phyloP scores from a whole-genome alignment of 2,329 filamentous ascomycete genomes.

The Colletotrichum costaricense region DNA sequence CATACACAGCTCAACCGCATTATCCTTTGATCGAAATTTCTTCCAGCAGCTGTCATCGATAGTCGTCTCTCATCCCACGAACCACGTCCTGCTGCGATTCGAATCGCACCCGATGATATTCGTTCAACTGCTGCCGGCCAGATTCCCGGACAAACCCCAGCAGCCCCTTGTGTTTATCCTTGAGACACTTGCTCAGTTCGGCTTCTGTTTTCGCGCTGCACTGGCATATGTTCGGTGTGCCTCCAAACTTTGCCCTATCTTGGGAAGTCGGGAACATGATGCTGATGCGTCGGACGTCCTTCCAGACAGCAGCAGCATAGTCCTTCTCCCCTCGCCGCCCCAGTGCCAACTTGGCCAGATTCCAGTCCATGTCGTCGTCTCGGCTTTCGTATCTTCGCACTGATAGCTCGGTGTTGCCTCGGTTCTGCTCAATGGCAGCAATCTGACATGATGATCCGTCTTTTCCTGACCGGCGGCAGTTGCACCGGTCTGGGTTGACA shows the following conservation, averaged over 20 bases:
- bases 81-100: conserved; percentile 34
- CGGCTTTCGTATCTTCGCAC: conserved; percentile 43
- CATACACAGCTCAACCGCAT: not conserved
- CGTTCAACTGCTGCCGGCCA: conserved; percentile 40
- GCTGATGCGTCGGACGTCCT: conserved; percentile 44
- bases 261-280: conserved; percentile 42
- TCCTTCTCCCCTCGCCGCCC: conserved; percentile 25
- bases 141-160: conserved; percentile 45
- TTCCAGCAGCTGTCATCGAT: not conserved
- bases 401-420: conserved; percentile 40
- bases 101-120: conserved; percentile 27
- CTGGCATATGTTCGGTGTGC: conserved; percentile 42
- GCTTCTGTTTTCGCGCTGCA: conserved; percentile 41
- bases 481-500: conserved; percentile 48
- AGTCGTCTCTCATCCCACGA: conserved; percentile 30
- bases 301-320: conserved; percentile 36
- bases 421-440: conserved; percentile 40
- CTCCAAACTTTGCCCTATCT: conserved; percentile 41
- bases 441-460: conserved; percentile 38
- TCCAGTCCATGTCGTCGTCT: conserved; percentile 41
- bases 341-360: conserved; percentile 44
- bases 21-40: not conserved
- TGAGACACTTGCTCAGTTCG: conserved; percentile 41
- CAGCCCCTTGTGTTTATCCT: conserved; percentile 41
- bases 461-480: conserved; percentile 44